phyloP scores from a whole-genome alignment of 2,329 filamentous ascomycete genomes.

The Pseudogymnoascus sp. region DNA sequence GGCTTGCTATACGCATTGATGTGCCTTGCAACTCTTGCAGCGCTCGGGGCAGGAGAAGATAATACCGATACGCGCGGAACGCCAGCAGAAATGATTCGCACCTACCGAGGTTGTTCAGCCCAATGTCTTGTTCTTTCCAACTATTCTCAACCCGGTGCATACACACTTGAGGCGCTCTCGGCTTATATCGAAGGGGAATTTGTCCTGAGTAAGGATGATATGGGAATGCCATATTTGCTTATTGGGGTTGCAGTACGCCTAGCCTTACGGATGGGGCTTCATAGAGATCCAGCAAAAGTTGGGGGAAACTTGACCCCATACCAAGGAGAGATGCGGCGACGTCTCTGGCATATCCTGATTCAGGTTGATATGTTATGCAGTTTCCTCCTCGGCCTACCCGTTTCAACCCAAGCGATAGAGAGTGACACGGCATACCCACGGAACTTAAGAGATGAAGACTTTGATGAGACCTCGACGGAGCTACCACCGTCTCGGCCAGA shows the following conservation, averaged over 20 bases:
- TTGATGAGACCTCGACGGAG: conserved; percentile 46
- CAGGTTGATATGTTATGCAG: conserved; percentile 59
- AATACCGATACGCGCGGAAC: conserved; percentile 39
- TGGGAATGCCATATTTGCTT: conserved; percentile 49
- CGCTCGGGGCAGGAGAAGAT: conserved; percentile 37
- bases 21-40: conserved; percentile 31
- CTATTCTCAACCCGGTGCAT: conserved; percentile 42
- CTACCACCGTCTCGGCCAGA: conserved; percentile 50
- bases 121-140: conserved; percentile 45
- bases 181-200: conserved; percentile 49
- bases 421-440: conserved; percentile 54
- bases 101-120: conserved; percentile 44
- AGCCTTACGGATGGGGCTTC: conserved; percentile 52
- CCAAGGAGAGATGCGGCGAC: conserved; percentile 66
- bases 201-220: conserved; percentile 41
- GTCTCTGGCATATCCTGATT: conserved; percentile 47
- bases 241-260: conserved; percentile 44
- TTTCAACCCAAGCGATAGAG: conserved; percentile 57
- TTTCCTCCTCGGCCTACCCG: conserved; percentile 61
- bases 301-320: conserved; percentile 54
- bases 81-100: conserved; percentile 41
- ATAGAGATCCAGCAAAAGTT: conserved; percentile 43
- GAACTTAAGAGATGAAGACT: conserved; percentile 61
- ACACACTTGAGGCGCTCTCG: conserved; percentile 44
- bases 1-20: conserved; percentile 37